Evolutionary conservation across 345 rosid genomes (phyloP), one percentile per base, ranked within the genome.

Genomic region (Citrus sp.): DNA sequence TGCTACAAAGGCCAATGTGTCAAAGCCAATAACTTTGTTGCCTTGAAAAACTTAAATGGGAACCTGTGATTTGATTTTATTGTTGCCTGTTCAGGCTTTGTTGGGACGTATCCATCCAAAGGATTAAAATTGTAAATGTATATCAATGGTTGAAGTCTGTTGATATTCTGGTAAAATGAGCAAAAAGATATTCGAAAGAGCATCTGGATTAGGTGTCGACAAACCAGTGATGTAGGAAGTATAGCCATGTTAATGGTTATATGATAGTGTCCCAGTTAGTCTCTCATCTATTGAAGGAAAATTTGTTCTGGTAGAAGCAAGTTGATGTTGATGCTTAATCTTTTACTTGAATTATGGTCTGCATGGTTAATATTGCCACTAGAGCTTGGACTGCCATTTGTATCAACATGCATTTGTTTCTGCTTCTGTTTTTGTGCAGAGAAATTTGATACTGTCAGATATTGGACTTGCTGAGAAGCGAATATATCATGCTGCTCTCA

Each of bases 401-500:
- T 59, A 28, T 75, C 59, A 38, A 55, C 60, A 12, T 21, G 12
- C 54, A 38, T 74, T 46, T 34, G 22, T 70, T 60, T 78, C 24
- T 40, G 67, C 49, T 35, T 62, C 30, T 73, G 34, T 77, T 65
- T 75, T 83, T 79, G 69, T 89, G 85, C 95, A 96, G 99, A 95
- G 99, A 77, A 85, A 92, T 82, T 83, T 96, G 86, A 83, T 78
- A 70, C 70, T 88, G 83, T 89, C 98, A 60, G 98, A 92, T 83
- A 91, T 94, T 75, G 99, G 98, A 83, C 90, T 96, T 71, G 85
- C 95, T 32, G 99, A 94, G 92, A 96, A 96, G 88, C 90, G 99
- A 85, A 87, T 91, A 87, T 96, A 96, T 82, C 98, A 89, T 83
- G 90, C 98, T 22, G 97, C 99, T 76, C 97, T 94, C 91, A 92